phyloP scores from a whole-genome alignment of 352 stramenopile genomes.

The Phytopythium chamaehyphon region DNA sequence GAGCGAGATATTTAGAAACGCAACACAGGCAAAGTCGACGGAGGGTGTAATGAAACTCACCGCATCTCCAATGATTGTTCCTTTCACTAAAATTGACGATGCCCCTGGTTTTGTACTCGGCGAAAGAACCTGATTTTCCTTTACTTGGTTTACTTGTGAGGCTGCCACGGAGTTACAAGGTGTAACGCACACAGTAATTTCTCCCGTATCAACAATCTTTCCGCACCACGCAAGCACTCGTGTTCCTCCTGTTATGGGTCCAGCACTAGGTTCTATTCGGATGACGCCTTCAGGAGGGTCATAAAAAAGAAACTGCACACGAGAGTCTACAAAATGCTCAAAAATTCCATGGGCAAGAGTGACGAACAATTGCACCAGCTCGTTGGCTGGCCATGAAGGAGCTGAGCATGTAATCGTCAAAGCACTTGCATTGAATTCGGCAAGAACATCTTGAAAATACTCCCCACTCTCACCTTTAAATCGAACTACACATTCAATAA shows the following conservation, averaged over 20 bases:
- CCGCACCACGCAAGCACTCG: slow-evolving; percentile 53
- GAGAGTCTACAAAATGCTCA: slow-evolving; percentile 37
- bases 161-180: slow-evolving; percentile 4
- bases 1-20: slow-evolving; percentile 58
- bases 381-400: slow-evolving; percentile 53
- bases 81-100: slow-evolving; percentile 29
- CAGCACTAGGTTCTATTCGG: slow-evolving; percentile 49
- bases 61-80: slow-evolving; percentile 55
- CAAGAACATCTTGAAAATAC: slow-evolving; percentile 23
- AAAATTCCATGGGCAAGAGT: slow-evolving; percentile 17
- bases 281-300: slow-evolving; percentile 63
- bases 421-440: slow-evolving; percentile 30
- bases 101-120: not conserved
- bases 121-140: not conserved
- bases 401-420: slow-evolving; percentile 32
- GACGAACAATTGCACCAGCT: slow-evolving; percentile 40
- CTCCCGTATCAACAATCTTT: slow-evolving; percentile 60
- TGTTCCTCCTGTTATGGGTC: slow-evolving; percentile 48
- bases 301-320: slow-evolving; percentile 67
- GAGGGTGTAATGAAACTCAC: slow-evolving; percentile 45
- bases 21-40: slow-evolving; percentile 32
- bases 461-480: slow-evolving; percentile 37
- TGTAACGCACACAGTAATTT: slow-evolving; percentile 54
- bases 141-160: not conserved
- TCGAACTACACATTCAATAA: slow-evolving; percentile 40